Base-by-base conservation (phyloP, 495 filamentous ascomycete genomes). In the Penicillium bovifimosum region DNA sequence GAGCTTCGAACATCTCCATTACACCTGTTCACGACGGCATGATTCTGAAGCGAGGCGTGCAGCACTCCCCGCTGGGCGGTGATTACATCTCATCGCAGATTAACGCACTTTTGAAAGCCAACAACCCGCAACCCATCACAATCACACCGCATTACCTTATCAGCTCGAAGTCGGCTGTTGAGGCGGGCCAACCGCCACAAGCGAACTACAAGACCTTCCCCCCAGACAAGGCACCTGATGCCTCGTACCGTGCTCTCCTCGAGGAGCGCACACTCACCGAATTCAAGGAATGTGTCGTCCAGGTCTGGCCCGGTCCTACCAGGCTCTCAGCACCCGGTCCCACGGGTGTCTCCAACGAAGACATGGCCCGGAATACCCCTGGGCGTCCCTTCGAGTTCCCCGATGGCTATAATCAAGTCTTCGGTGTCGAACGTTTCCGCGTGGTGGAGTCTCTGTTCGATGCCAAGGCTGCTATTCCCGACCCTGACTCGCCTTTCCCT, bases 231-330 rank as follows among this genome's bases (percentile, higher is more conserved):
- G 79, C 84, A 35, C 86, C 90, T 6, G 70, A 81, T 43, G 78
- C 78, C 5, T 86, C 85, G 28, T 97, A 89, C 79, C 83, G 86
- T 55, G 74, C 75, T 13, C 80, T 90, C 26, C 81, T 96, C 68
- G 95, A 98, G 76, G 95, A 97, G 60, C 88, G 93, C 39, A 86
- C 96, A 11, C 71, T 97, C 18, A 88, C 86, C 34, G 89, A 96
- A 63, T 98, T 96, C 78, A 98, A 98, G 74, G 95, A 98, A 73
- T 92, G 86, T 41, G 90, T 96, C 39, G 92, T 96, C 24, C 87
- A 95, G 64, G 82, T 91, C 26, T 97, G 92, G 92, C 77, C 80
- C n/a, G 90, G 90, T 1, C 88, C 88, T 0, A 86, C 85, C 47
- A 79, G 81, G 18, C 82, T 87, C 50, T 65, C 76, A 5, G 75